Base-by-base conservation (phyloP, 140 eudicot species). In the Ambrosia hybrid region DNA sequence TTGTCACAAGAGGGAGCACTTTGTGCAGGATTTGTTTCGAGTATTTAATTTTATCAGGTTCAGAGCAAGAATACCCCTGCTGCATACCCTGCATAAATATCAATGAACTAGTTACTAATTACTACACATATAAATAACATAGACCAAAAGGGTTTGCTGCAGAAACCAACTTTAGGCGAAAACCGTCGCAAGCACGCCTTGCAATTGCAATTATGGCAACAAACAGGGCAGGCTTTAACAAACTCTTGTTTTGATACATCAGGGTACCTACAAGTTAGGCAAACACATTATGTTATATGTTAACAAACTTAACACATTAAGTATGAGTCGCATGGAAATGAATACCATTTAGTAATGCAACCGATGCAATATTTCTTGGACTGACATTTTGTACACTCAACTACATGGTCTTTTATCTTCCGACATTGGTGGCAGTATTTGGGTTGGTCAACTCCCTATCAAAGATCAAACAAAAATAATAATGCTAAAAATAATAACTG, bases 191-290 rank as follows among this genome's bases (percentile, higher is more conserved):
- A 73, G 74, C 96, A 89, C n/a, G 66, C 63, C 70, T 80, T 87
- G 84, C 96, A 89, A 66, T 89, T 89, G 83, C 96, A 89, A 51
- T 79, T 87, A 13, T 74, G 55, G 41, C 67, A 77, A 77, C 91
- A 90, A 76, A 90, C 81, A 0, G 96, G 89, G 68, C 94, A 90
- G 57, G 85, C 77, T 73, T 85, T 72, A 26, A 72, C 80, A 73
- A 90, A 73, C 70, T 72, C 84, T 71, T 78, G 74, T 53, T 80
- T 82, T 0, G 78, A 30, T 76, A 74, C 60, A 37, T 34, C 17
- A 9, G 91, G 95, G 69, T 90, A 90, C 95, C 96, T 85, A 51
- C 26, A 21, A 21, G n/a, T n/a, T n/a, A n/a, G 26, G 26, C 26
- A 21, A 21, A 21, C 26, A 21, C 21, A 51, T 21, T 39, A 68